Percentiles rank a stretch among this genome's conserved stretches.
Conservation (phyloP, 768 basidiomycete species). For the Pulveroboletus sp. region DNA sequence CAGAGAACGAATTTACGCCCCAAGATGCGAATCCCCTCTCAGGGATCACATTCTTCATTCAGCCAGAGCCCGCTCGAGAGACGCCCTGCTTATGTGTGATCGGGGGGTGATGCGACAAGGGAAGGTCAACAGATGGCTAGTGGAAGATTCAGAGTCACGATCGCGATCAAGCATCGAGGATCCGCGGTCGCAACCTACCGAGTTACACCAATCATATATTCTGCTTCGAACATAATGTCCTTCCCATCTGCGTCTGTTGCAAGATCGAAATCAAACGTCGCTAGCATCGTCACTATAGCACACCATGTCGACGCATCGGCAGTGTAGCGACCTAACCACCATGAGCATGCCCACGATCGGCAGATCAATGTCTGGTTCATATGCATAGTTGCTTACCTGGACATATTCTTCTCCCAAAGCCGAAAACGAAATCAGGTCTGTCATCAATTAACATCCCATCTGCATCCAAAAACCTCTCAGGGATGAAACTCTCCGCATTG, state of each 20-base stretch:
- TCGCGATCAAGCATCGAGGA: background rate
- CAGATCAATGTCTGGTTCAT: too few species aligned
- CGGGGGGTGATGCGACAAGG: slow-evolving; percentile 15
- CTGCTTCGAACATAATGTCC: slow-evolving; percentile 3
- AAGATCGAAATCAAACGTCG: slow-evolving; percentile 15
- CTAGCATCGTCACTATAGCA: slow-evolving; percentile 18
- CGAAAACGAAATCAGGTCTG: slow-evolving; percentile 8
- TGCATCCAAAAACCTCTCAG: too few species aligned
- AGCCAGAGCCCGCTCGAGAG: slow-evolving; percentile 2
- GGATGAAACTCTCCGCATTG: too few species aligned
- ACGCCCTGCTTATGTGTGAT: slow-evolving; percentile 2
- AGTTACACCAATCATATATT: too few species aligned
- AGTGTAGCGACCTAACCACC: slow-evolving; percentile 6
- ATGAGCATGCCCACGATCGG: background rate
- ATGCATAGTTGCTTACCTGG: slow-evolving; percentile 9
- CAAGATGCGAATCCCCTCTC: too few species aligned
- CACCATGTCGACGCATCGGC: slow-evolving; percentile 6
- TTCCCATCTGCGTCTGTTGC: slow-evolving; percentile 7
- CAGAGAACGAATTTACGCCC: too few species aligned
- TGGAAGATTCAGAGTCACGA: background rate
- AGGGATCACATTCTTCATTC: background rate
- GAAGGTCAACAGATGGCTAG: slow-evolving; percentile 10
- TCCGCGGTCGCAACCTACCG: too few species aligned
- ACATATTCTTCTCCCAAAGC: slow-evolving; percentile 15
- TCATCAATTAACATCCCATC: background rate